Base-by-base conservation (phyloP, 169 alveolate species). In the Perkinsus chesapeaki region DNA sequence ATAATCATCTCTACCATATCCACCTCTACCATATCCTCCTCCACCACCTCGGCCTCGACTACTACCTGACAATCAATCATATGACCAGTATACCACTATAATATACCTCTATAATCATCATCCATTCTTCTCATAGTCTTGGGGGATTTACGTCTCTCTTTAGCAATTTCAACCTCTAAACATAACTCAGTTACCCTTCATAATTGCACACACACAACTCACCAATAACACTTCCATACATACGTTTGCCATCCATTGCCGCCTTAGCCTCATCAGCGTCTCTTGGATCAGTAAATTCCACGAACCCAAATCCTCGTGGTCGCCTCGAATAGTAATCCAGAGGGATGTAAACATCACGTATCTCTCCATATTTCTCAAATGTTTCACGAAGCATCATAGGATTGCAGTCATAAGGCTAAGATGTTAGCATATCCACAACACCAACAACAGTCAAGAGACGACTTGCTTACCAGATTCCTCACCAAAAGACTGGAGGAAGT, bases 301-400 rank as follows among this genome's bases (percentile, higher is more conserved):
- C 98, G 92, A 96, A 96, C 31, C 97, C 97, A 91, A 96, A 96
- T 7, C 98, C 98, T 82, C 98, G 92, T 1, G 98, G 98, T 48
- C 95, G 96, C 92, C 94, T 95, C n/a, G 98, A 95, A 94, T 97
- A 97, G 94, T 97, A 97, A 60, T 97, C 98, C 43, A 96, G 96
- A 39, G 98, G 98, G 39, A 97, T 92, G 94, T 97, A 97, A 38
- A 97, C 98, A 93, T 97, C 98, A 39, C 97, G 95, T 39, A 97
- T 96, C 39, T 96, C 97, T n/a, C 98, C 98, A 91, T 93, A 97
- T 93, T 94, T 96, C 92, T 95, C 94, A 92, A 97, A 97, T 72
- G 95, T 96, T 38, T 92, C 94, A 39, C 98, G 94, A 82, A 97
- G 95, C 94, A 96, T 95, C n/a, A 96, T 96, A 10, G 98, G 98